These are phyloP conservation scores for Apophysomyces ossiformis DNA, from an alignment of 371 early-diverging fungal genomes.

Conservation along the genomic window DNA sequence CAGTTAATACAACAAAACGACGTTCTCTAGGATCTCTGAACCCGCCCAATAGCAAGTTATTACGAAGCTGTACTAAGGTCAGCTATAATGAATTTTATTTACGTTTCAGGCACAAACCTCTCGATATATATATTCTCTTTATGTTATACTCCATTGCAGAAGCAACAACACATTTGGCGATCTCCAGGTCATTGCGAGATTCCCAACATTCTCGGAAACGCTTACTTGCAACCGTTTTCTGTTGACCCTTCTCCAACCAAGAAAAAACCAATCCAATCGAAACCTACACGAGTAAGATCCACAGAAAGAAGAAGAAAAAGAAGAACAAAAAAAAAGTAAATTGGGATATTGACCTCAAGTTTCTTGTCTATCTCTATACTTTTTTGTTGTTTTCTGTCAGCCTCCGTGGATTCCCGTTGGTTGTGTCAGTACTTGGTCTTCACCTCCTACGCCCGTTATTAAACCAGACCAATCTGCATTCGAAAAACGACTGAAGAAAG, in stretches of 20 bases:
- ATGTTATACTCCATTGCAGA: neutral
- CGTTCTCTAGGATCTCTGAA: slow-evolving; percentile 27
- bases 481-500: slow-evolving; percentile 32
- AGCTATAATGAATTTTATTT: neutral
- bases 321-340: too few species aligned
- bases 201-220: slow-evolving; percentile 53
- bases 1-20: slow-evolving; percentile 19
- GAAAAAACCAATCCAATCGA: slow-evolving; percentile 7
- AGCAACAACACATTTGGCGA: slow-evolving; percentile 34
- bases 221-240: slow-evolving; percentile 30
- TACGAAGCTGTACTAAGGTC: slow-evolving; percentile 5
- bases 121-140: neutral
- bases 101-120: neutral
- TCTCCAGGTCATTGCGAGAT: slow-evolving; percentile 54
- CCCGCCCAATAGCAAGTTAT: slow-evolving; percentile 13
- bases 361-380: neutral
- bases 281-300: slow-evolving; percentile 14
- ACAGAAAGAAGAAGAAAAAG: slow-evolving; percentile 2
- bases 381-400: slow-evolving; percentile 9
- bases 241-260: slow-evolving; percentile 12
- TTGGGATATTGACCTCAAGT: neutral
- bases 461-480: slow-evolving; percentile 26
- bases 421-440: slow-evolving; percentile 21
- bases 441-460: slow-evolving; percentile 25
- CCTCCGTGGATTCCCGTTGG: slow-evolving; percentile 37